Conservation (phyloP, 495 filamentous ascomycete genomes). For the Aspergillus homomorphus region DNA sequence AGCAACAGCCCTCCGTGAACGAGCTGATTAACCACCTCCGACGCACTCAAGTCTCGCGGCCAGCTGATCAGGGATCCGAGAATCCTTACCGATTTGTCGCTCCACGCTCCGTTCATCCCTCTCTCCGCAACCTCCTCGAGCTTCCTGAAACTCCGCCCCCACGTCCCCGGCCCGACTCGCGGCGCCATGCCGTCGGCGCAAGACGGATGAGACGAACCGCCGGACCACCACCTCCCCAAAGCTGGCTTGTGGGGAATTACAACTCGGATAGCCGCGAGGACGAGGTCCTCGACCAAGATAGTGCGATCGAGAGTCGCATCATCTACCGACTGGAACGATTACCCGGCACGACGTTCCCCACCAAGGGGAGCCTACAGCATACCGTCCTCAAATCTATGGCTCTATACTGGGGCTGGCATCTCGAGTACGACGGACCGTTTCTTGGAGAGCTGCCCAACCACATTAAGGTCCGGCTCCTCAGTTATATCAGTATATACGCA, state of each 20-base stretch:
- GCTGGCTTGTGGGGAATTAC: constrained; percentile 56
- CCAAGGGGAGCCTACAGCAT: constrained; percentile 53
- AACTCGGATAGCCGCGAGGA: constrained; percentile 8
- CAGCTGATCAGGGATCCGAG: constrained; percentile 17
- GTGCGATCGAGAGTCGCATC: constrained; percentile 11
- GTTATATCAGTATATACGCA: constrained; percentile 58
- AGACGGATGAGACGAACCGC: constrained; percentile 50
- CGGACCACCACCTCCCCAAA: constrained; percentile 68
- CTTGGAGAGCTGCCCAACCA: constrained; percentile 60
- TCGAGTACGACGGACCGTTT: constrained; percentile 63
- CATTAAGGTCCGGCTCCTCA: constrained; percentile 59
- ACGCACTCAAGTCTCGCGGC: constrained; percentile 34
- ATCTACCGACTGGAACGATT: constrained; percentile 41
- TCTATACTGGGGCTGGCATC: constrained; percentile 65
- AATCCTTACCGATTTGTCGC: constrained; percentile 18
- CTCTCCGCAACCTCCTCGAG: constrained; percentile 58
- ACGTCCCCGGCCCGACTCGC: constrained; percentile 52
- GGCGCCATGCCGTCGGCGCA: constrained; percentile 36
- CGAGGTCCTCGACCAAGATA: neutral
- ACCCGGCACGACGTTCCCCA: constrained; percentile 44
- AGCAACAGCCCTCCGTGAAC: constrained; percentile 40
- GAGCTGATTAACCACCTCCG: constrained; percentile 50
- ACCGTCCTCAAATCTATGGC: constrained; percentile 58
- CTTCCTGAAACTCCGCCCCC: constrained; percentile 69
- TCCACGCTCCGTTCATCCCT: constrained; percentile 51